Percentiles rank a stretch among this genome's conserved stretches.
Evolutionary conservation across 2,329 filamentous ascomycete genomes (phyloP).

Genomic region (Bertia moriformis): DNA sequence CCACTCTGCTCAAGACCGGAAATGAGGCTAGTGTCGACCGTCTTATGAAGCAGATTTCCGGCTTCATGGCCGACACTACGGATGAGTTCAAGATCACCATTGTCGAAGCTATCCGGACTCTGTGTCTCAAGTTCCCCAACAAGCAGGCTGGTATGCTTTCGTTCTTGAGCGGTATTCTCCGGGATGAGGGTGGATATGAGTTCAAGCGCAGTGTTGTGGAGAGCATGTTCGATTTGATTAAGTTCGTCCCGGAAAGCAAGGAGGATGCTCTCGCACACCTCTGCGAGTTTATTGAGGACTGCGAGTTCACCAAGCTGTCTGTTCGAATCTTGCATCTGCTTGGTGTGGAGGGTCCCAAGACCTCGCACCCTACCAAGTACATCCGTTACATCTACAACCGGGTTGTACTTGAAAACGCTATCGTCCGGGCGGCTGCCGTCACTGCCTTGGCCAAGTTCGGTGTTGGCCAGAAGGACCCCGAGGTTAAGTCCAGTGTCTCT

Average conservation of each 20-base stretch:
- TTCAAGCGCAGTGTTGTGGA: slow-evolving; percentile 97
- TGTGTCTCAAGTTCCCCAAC: slow-evolving; percentile 93
- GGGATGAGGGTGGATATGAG: slow-evolving; percentile 93
- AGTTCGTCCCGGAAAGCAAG: slow-evolving; percentile 84
- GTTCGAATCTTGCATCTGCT: slow-evolving; percentile 90
- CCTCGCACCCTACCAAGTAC: slow-evolving; percentile 91
- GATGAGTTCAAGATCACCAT: slow-evolving; percentile 99
- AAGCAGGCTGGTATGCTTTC: slow-evolving; percentile 97
- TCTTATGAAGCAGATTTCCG: slow-evolving; percentile 94
- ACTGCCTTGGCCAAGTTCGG: slow-evolving; percentile 95
- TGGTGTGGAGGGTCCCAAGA: slow-evolving; percentile 87
- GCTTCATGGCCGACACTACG: slow-evolving; percentile 97
- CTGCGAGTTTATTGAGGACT: slow-evolving; percentile 98
- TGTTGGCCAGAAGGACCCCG: slow-evolving; percentile 86
- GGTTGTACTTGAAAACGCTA: slow-evolving; percentile 90
- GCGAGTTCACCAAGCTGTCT: slow-evolving; percentile 95
- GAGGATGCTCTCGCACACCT: slow-evolving; percentile 73
- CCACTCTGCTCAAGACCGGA: slow-evolving; percentile 91
- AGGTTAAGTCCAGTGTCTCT: slow-evolving; percentile 89
- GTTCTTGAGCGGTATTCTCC: slow-evolving; percentile 90
- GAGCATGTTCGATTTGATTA: slow-evolving; percentile 98
- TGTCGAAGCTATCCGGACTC: slow-evolving; percentile 88
- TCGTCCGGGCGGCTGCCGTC: slow-evolving; percentile 86
- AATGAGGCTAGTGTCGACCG: slow-evolving; percentile 95
- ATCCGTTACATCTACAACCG: slow-evolving; percentile 99